Percentiles rank a stretch among this genome's conserved stretches.
Evolutionary conservation across 345 rosid species (phyloP).

Genomic region (Draba incana): DNA sequence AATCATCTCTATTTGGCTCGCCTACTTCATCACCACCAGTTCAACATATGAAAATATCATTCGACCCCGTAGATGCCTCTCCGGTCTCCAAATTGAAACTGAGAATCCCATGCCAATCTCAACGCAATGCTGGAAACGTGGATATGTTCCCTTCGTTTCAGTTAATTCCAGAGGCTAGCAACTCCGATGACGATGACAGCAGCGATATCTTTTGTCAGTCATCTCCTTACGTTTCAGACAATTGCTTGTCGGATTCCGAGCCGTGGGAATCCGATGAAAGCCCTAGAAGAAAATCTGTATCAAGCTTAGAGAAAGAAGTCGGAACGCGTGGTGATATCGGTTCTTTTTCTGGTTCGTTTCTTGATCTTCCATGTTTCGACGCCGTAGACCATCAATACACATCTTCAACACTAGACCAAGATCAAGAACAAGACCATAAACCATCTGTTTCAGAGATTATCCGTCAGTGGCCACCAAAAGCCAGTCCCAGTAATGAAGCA

Average conservation of each 20-base stretch:
- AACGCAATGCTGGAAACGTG: slow-evolving; percentile 31
- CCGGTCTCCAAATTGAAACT: slow-evolving; percentile 68
- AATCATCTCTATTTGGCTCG: slow-evolving; percentile 48
- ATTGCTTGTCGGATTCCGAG: slow-evolving; percentile 77
- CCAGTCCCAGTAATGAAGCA: slow-evolving; percentile 18
- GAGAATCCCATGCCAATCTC: slow-evolving; percentile 62
- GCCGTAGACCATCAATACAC: slow-evolving; percentile 42
- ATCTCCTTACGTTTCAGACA: slow-evolving; percentile 76
- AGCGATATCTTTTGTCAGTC: slow-evolving; percentile 83
- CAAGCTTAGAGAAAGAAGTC: slow-evolving; percentile 32
- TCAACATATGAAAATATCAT: slow-evolving; percentile 91
- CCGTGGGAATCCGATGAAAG: slow-evolving; percentile 81
- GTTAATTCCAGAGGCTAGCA: slow-evolving; percentile 65
- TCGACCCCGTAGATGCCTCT: slow-evolving; percentile 56
- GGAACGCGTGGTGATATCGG: slow-evolving; percentile 39
- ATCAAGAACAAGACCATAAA: slow-evolving; percentile 15
- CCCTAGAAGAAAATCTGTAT: slow-evolving; percentile 43
- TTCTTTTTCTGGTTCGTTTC: slow-evolving; percentile 35
- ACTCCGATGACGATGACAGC: slow-evolving; percentile 57
- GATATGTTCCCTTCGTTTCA: slow-evolving; percentile 84
- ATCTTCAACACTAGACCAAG: slow-evolving; percentile 29
- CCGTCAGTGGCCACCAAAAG: slow-evolving; percentile 40
- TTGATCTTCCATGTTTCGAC: slow-evolving; percentile 74
- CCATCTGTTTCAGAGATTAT: slow-evolving; percentile 43
- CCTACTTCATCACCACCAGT: slow-evolving; percentile 83